phyloP scores from a whole-genome alignment of 345 rosid species.

The Eucalyptus rudis region DNA sequence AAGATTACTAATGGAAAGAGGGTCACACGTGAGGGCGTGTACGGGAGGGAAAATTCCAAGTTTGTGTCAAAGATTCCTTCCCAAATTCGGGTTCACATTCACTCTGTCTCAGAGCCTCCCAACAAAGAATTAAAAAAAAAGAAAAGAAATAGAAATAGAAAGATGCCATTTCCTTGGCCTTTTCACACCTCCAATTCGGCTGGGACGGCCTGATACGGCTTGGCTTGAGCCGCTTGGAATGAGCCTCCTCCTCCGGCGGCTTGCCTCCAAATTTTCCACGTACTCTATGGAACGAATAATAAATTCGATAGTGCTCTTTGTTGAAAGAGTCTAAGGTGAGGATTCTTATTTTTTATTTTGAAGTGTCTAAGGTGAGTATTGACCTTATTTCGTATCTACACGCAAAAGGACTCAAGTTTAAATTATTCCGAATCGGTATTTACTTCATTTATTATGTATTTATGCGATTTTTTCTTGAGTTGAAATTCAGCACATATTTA shows the following conservation, averaged over 20 bases:
- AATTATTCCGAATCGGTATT: fast-evolving
- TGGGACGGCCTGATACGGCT: neutral
- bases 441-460: neutral
- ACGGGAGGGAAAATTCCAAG: neutral
- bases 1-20: neutral
- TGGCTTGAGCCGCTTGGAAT: neutral
- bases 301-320: neutral
- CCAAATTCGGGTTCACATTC: neutral
- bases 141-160: fast-evolving
- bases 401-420: neutral
- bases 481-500: neutral
- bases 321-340: neutral
- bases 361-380: neutral
- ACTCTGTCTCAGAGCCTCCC: neutral
- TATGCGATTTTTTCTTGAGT: neutral
- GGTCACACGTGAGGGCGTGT: neutral
- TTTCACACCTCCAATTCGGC: neutral
- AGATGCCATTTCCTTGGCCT: neutral
- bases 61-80: neutral
- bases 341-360: neutral
- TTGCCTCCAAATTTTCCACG: neutral
- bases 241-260: neutral
- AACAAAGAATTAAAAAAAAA: neutral
- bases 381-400: neutral
- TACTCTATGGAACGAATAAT: neutral